Conservation (phyloP, 2,329 filamentous ascomycete species). For the Paecilomyces sp. region DNA sequence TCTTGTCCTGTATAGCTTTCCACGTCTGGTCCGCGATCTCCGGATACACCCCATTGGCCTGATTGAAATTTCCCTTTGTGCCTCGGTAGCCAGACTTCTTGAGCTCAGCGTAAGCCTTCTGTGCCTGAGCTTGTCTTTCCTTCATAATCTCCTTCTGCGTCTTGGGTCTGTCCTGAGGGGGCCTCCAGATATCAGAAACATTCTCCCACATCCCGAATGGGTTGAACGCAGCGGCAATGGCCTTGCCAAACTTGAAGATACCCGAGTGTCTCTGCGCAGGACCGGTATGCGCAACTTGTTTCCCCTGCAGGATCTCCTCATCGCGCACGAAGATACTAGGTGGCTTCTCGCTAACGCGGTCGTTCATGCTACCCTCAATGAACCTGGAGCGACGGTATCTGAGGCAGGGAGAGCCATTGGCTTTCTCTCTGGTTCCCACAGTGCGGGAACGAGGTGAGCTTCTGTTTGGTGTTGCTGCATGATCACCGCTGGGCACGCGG, state of each 20-base stretch:
- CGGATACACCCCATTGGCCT: conserved; percentile 11
- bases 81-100: conserved; percentile 46
- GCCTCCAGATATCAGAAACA: conserved; percentile 37
- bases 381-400: conserved; percentile 57
- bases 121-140: conserved; percentile 38
- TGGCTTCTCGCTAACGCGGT: conserved; percentile 64
- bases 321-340: conserved; percentile 59
- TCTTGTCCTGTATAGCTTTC: conserved; percentile 24
- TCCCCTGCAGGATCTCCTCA: conserved; percentile 12
- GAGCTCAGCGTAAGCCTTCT: conserved; percentile 47
- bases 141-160: conserved; percentile 37
- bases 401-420: conserved; percentile 3
- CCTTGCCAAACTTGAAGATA: conserved; percentile 51
- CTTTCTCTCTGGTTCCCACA: neutral
- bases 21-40: conserved; percentile 26
- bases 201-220: conserved; percentile 43
- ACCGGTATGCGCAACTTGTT: conserved; percentile 3
- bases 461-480: conserved; percentile 8
- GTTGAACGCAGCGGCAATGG: conserved; percentile 48
- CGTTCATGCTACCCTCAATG: conserved; percentile 78
- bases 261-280: conserved; percentile 31
- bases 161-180: conserved; percentile 35
- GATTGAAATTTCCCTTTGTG: conserved; percentile 27
- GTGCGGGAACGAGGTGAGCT: conserved; percentile 5
- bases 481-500: conserved; percentile 1